A percentile compares a stretch with the other conserved stretches of the same genome.
phyloP scores from a whole-genome alignment of 805 yeast genomes.

The Yarrowia sp. region DNA sequence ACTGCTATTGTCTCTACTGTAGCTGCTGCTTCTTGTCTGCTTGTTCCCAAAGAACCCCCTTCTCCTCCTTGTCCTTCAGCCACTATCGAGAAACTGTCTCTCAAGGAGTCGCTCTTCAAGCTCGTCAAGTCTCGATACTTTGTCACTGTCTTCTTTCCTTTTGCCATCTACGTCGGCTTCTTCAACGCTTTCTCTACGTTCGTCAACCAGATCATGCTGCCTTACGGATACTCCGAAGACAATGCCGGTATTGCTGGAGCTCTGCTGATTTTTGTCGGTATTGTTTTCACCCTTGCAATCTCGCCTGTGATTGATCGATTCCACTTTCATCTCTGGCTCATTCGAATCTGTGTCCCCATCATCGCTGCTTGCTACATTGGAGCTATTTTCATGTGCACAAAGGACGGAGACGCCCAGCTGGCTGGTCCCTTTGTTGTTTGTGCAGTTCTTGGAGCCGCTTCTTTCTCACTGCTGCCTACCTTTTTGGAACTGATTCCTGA shows the following conservation, averaged over 20 bases:
- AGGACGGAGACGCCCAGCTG: slow-evolving; percentile 30
- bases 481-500: slow-evolving; percentile 39
- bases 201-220: slow-evolving; percentile 38
- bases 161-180: slow-evolving; percentile 39
- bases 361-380: slow-evolving; percentile 37
- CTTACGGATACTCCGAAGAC: slow-evolving; percentile 39
- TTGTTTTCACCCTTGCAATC: slow-evolving; percentile 36
- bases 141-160: slow-evolving; percentile 31
- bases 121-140: slow-evolving; percentile 31
- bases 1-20: slow-evolving; percentile 34
- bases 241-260: slow-evolving; percentile 41
- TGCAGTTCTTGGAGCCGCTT: slow-evolving; percentile 37
- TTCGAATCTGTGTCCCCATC: slow-evolving; percentile 35
- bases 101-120: slow-evolving; percentile 31
- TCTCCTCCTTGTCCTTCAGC: slow-evolving; percentile 40
- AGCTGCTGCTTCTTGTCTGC: slow-evolving; percentile 31
- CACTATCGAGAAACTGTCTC: slow-evolving; percentile 33
- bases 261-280: slow-evolving; percentile 37
- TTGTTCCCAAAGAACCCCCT: slow-evolving; percentile 35
- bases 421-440: slow-evolving; percentile 38
- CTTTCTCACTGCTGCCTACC: slow-evolving; percentile 38
- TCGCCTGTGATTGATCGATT: slow-evolving; percentile 38
- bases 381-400: slow-evolving; percentile 37
- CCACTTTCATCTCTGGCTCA: slow-evolving; percentile 33
- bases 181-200: slow-evolving; percentile 39